A percentile compares a stretch with the other conserved stretches of the same genome.
These are phyloP conservation scores for Aspergillus melleus DNA, from an alignment of 2,329 filamentous ascomycete genomes.

Conservation along the genomic window DNA sequence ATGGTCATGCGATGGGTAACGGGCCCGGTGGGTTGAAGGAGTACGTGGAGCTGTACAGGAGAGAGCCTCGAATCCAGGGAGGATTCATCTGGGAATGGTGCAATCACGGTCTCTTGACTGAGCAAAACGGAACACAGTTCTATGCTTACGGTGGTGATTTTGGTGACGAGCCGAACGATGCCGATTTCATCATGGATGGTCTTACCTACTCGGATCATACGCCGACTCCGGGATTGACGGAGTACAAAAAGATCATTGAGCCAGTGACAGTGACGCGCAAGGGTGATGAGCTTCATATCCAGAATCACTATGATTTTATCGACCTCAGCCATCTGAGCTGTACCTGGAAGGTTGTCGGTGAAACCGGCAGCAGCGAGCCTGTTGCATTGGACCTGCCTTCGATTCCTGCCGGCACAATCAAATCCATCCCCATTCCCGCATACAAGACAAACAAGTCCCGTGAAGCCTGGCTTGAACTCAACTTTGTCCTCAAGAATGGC, in stretches of 20 bases:
- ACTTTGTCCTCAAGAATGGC: constrained; percentile 44
- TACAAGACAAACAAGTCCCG: neutral
- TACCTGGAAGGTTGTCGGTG: constrained; percentile 16
- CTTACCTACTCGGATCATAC: constrained; percentile 51
- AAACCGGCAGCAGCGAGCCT: constrained; percentile 45
- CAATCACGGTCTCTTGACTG: constrained; percentile 57
- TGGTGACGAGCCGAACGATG: constrained; percentile 61
- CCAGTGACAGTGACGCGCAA: constrained; percentile 50
- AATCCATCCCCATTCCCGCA: neutral
- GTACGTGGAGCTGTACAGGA: constrained; percentile 65
- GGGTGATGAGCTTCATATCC: constrained; percentile 40
- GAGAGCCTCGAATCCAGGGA: constrained; percentile 62
- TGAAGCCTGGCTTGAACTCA: constrained; percentile 45
- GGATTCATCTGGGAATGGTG: constrained; percentile 69
- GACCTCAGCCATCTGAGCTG: constrained; percentile 45
- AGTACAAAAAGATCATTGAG: constrained; percentile 59
- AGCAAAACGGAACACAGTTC: constrained; percentile 34
- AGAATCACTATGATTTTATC: constrained; percentile 55
- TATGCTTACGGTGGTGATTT: constrained; percentile 65
- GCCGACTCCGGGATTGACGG: constrained; percentile 57
- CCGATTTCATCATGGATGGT: constrained; percentile 64
- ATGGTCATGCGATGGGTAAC: constrained; percentile 69
- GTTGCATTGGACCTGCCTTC: constrained; percentile 25
- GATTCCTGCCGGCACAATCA: constrained; percentile 40
- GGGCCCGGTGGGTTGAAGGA: constrained; percentile 69